Percentiles rank a stretch among this genome's conserved stretches.
Conservation (phyloP, 352 stramenopile species). For the Phytopythium kandeliae region DNA sequence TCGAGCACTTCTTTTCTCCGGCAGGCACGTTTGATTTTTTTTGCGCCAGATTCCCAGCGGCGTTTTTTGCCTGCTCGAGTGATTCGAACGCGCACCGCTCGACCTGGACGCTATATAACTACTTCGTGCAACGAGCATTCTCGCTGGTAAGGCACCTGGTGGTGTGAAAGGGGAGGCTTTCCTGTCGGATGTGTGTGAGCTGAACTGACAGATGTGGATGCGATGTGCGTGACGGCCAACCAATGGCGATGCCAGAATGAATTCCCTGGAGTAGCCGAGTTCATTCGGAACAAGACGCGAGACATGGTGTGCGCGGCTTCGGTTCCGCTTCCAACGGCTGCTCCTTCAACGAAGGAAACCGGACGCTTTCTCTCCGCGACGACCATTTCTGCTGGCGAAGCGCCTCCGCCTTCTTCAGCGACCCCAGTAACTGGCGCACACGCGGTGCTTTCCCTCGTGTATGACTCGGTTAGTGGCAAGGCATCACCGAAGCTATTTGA, state of each 20-base stretch:
- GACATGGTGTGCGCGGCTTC: conserved; percentile 49
- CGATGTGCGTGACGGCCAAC: too few relatives aligned
- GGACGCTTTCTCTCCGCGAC: not conserved
- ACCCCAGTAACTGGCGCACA: not conserved
- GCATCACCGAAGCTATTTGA: conserved; percentile 29
- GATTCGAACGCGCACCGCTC: conserved; percentile 7
- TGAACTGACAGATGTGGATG: not conserved
- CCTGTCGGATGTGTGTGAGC: too few relatives aligned
- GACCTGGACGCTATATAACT: conserved; percentile 68
- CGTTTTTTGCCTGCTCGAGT: conserved; percentile 51
- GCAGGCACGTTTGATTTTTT: conserved; percentile 71
- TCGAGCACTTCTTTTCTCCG: conserved; percentile 69
- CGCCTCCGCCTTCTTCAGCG: not conserved
- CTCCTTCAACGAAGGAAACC: not conserved
- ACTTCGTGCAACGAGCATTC: conserved; percentile 67
- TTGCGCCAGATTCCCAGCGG: conserved; percentile 48
- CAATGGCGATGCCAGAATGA: conserved; percentile 39
- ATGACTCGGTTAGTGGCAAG: conserved; percentile 31
- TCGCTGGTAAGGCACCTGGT: conserved; percentile 27
- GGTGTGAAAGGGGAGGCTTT: conserved; percentile 5
- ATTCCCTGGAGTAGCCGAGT: conserved; percentile 61
- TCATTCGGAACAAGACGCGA: conserved; percentile 72
- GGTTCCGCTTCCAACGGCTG: conserved; percentile 1
- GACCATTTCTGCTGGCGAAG: conserved; percentile 3
- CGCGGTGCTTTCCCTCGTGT: conserved; percentile 32